Evolutionary conservation across 495 filamentous ascomycete species (phyloP), one percentile per base, ranked within the genome.

Genomic region (Aspergillus biplanus): DNA sequence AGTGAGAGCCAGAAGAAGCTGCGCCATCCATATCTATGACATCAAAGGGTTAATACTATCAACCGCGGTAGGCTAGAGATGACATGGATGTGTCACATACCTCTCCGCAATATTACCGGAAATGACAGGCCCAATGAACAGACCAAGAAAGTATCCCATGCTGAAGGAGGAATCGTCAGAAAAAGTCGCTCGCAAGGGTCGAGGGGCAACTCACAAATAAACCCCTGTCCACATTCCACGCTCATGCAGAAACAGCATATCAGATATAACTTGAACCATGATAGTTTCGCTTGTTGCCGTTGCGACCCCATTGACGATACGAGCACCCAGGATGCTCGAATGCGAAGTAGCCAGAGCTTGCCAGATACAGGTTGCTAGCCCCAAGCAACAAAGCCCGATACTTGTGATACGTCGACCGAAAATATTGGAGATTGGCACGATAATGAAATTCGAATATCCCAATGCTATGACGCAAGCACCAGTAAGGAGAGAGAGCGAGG

Each of bases 171-270:
- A 21, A 4, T 3, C 3, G 33, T 57, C 21, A 57, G 54, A 9
- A 11, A 27, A 21, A 18, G 6, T 37, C 34, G 15, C 8, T 27
- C 18, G 53, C n/a, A 54, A 9, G 35, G 13, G 13, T 4, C 18
- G 11, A 21, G 6, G 33, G 8, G 11, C 4, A 1, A 66, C 78
- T 62, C 77, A 83, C 76, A 85, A 88, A 69, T 88, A 88, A 2
- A 87, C 74, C 2, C 83, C 86, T 34, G 86, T 85, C 72, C 84
- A 85, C 47, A 83, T 78, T 21, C 86, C 86, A 13, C 86, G 72
- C 65, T 88, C 84, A 67, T 89, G 85, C 7, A 89, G 67, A 74
- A 89, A 88, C 68, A 87, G 84, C 54, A 88, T 83, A 61, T 89
- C 86, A 12, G 83, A 78, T 61, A 88, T 83, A 9, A 89, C 81